Conservation (phyloP, 352 stramenopile genomes). For the Phytophthora boehmeriae region DNA sequence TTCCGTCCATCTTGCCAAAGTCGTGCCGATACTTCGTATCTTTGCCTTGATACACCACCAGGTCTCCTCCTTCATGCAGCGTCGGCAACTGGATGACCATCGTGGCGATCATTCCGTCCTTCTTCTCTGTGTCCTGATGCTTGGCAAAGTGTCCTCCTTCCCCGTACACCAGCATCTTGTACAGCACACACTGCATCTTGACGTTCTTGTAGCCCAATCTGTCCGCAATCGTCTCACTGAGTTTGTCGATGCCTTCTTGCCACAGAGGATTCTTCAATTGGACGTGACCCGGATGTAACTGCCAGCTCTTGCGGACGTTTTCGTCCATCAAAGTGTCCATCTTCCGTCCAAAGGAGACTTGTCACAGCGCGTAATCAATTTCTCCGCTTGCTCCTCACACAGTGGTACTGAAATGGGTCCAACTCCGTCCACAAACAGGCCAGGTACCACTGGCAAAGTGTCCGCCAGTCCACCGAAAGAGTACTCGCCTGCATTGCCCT, state of each 20-base stretch:
- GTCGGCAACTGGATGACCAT: conserved; percentile 38
- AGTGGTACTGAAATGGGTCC: conserved; percentile 15
- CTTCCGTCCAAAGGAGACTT: conserved; percentile 28
- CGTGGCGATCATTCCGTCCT: conserved; percentile 48
- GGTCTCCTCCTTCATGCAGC: conserved; percentile 14
- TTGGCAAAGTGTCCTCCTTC: conserved; percentile 37
- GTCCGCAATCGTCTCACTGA: conserved; percentile 2
- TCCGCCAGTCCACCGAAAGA: conserved; percentile 1
- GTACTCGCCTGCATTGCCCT: not conserved
- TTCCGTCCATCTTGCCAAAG: conserved; percentile 21
- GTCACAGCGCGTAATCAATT: conserved; percentile 1
- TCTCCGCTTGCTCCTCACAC: not conserved
- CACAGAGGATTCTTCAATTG: conserved; percentile 1
- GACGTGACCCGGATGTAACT: conserved; percentile 7
- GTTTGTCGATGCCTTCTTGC: not conserved
- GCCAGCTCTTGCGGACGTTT: conserved; percentile 19
- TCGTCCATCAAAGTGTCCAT: conserved; percentile 12
- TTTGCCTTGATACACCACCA: not conserved
- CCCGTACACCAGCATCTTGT: conserved; percentile 55
- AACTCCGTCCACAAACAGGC: conserved; percentile 8
- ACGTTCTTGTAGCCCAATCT: conserved; percentile 11
- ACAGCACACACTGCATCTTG: conserved; percentile 14
- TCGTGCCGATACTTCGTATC: conserved; percentile 14
- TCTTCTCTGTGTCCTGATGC: conserved; percentile 54
- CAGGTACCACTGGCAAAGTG: not conserved